Base-by-base conservation (phyloP, 495 filamentous ascomycete genomes). In the Lentithecium fluviatile region DNA sequence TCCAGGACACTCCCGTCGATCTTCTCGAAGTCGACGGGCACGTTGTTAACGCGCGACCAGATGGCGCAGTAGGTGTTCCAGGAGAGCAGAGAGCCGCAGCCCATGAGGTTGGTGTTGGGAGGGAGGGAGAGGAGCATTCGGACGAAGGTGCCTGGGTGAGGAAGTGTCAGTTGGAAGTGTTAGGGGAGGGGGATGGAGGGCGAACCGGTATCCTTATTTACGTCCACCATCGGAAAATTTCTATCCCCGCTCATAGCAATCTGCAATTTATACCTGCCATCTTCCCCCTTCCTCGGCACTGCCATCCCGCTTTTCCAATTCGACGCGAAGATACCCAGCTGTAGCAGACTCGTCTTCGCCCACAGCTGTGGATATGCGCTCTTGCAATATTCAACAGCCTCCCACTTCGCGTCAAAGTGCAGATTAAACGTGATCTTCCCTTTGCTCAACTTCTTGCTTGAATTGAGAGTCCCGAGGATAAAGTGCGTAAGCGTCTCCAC, bases 301-400 rank as follows among this genome's bases (percentile, higher is more conserved):
- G 24, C 45, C n/a, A n/a, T n/a, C 19, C 29, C 50, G 12, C 6
- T 21, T 43, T 59, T 51, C 64, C 56, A 75, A 56, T 78, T 79
- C 7, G 58, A 63, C 11, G 72, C 32, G 62, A 73, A 80, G 10
- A 52, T 56, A 7, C 77, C 77, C 12, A 75, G 57, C 53, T 78
- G 72, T 51, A 79, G 29, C 15, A 73, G 55, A 32, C 69, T 76
- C 2, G 73, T 80, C 70, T 79, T 80, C 51, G 64, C 60, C 20
- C 70, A 73, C 50, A 83, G 69, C 13, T 68, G 70, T 0, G 78
- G 77, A 54, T 78, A 71, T 7, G 68, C 54, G 32, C 1, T 37
- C 29, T 68, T 67, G 43, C 83, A 71, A 32, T 80, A 69, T 48
- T 82, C 74, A 19, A 82, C 64, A 2, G 53, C 61, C 10, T 43